Evolutionary conservation across 2,329 filamentous ascomycete species (phyloP).

Genomic region (Talaromyces sp.): DNA sequence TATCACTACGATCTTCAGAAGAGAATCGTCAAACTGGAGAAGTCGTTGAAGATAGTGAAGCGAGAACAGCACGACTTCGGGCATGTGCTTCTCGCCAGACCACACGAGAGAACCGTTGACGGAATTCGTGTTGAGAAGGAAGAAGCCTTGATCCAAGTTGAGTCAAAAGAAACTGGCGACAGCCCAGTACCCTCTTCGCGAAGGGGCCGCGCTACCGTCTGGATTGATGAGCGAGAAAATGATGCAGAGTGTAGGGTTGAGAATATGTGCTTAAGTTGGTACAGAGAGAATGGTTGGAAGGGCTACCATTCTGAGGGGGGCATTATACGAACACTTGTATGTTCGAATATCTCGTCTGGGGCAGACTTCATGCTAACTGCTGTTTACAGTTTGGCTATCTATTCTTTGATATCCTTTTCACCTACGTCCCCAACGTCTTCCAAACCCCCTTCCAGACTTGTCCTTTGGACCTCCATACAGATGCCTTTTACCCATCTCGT

Average conservation of each 20-base stretch:
- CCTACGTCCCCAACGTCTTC: constrained; percentile 94
- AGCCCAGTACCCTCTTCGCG: constrained; percentile 19
- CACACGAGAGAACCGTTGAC: constrained; percentile 69
- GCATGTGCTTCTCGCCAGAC: constrained; percentile 73
- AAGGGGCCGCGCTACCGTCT: constrained; percentile 63
- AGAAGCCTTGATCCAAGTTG: constrained; percentile 18
- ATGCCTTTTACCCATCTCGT: constrained; percentile 84
- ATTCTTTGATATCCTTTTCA: constrained; percentile 89
- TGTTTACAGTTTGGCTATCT: constrained; percentile 67
- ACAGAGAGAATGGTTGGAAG: constrained; percentile 81
- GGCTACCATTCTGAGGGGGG: constrained; percentile 92
- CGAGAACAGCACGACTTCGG: constrained; percentile 89
- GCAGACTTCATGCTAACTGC: neutral
- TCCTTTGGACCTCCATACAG: constrained; percentile 86
- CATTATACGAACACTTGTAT: constrained; percentile 75
- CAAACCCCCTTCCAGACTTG: constrained; percentile 94
- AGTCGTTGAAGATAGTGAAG: constrained; percentile 73
- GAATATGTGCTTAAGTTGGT: constrained; percentile 86
- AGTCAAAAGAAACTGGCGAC: constrained; percentile 19
- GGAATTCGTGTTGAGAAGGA: constrained; percentile 73
- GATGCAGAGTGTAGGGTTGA: constrained; percentile 81
- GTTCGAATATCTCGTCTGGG: constrained; percentile 4
- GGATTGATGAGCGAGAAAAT: constrained; percentile 73
- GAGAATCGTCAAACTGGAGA: constrained; percentile 86
- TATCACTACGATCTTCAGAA: constrained; percentile 95